Evolutionary conservation across 768 basidiomycete genomes (phyloP).

Genomic region (Pleurotus eryngii): DNA sequence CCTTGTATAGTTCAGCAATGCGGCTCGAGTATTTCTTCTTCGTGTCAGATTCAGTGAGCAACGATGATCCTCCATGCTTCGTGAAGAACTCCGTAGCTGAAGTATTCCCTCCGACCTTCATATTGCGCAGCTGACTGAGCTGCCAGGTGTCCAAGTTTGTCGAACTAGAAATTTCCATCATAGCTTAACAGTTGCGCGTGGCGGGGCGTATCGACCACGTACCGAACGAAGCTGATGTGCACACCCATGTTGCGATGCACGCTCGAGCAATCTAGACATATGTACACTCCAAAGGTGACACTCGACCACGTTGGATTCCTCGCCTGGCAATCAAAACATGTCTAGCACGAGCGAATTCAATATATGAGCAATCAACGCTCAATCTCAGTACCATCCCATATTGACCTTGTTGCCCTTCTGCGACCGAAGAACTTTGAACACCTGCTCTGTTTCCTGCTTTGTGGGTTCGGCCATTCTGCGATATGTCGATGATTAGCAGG

Average conservation of each 20-base stretch:
- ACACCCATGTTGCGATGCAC: conserved; percentile 96
- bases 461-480: conserved; percentile 65
- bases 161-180: conserved; percentile 51
- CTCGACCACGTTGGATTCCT: conserved; percentile 98
- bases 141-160: conserved; percentile 98
- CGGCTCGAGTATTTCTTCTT: conserved; percentile 89
- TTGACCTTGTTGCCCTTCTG: conserved; percentile 87
- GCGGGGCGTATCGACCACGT: conserved; percentile 19
- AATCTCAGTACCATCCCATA: neutral
- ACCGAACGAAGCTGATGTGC: conserved; percentile 97
- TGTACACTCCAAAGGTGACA: conserved; percentile 94
- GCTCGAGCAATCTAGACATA: conserved; percentile 96
- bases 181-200: neutral
- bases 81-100: conserved; percentile 86
- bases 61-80: conserved; percentile 74
- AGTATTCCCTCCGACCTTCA: conserved; percentile 95
- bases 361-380: conserved; percentile 1
- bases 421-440: conserved; percentile 76
- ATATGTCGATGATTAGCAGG: neutral
- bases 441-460: conserved; percentile 83
- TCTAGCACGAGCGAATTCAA: conserved; percentile 33
- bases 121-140: conserved; percentile 82
- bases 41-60: conserved; percentile 70
- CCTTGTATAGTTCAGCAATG: conserved; percentile 86
- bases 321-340: conserved; percentile 93